phyloP scores from a whole-genome alignment of 164 flowering plant genomes.

The Liquidambar formosana region DNA sequence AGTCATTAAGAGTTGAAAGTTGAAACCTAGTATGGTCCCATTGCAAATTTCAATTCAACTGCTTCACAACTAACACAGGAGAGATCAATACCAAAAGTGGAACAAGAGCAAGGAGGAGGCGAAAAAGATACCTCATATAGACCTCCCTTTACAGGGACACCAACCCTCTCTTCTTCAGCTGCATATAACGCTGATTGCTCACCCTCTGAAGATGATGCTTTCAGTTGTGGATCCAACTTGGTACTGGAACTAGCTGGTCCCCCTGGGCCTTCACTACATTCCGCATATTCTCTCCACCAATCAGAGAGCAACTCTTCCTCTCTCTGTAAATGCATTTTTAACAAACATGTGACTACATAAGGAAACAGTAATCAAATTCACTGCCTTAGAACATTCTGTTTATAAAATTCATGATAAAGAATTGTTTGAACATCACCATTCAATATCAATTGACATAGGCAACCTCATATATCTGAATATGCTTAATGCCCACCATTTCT shows the following conservation, averaged over 20 bases:
- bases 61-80: neutral
- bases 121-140: constrained; percentile 72
- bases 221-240: constrained; percentile 25
- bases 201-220: constrained; percentile 30
- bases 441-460: neutral
- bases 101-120: neutral
- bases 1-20: neutral
- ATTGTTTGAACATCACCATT: too few species aligned
- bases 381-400: neutral
- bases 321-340: constrained; percentile 40
- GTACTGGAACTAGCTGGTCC: constrained; percentile 30
- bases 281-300: constrained; percentile 99
- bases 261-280: constrained; percentile 93
- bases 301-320: constrained; percentile 89
- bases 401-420: neutral
- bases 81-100: neutral
- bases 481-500: neutral
- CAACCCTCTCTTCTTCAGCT: constrained; percentile 91
- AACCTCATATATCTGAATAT: neutral
- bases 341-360: neutral
- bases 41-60: neutral
- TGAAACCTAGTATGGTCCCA: neutral
- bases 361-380: neutral
- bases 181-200: constrained; percentile 34
- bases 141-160: constrained; percentile 98